Evolutionary conservation across 345 rosid species (phyloP), one percentile per base, ranked within the genome.

Genomic region (Clarkia xantiana): DNA sequence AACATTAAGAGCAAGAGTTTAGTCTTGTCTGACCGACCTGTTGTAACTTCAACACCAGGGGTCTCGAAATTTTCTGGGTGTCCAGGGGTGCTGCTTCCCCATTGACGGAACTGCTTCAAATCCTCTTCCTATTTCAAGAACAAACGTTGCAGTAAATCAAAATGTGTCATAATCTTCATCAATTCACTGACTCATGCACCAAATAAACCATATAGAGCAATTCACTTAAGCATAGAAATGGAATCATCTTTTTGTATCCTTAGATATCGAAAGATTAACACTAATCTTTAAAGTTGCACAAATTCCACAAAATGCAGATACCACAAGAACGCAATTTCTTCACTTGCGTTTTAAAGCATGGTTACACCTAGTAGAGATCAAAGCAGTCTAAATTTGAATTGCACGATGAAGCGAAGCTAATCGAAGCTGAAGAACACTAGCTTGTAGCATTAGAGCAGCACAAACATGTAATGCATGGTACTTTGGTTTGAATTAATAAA

Each of bases 11-110:
- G 11, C 36, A 5, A 29, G 0, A 10, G 48, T 10, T 19, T 15
- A 34, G 49, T 51, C 44, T 42, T 47, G 44, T 22, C 76, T 54
- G 45, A 12, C 17, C 17, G 52, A 91, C 98, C 98, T 67, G 98
- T 91, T 14, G 98, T 91, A 56, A 91, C 98, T 72, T 91, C 96
- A 59, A 86, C 67, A 16, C 96, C 96, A 22, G 94, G 96, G 40
- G 98, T 91, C 77, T 86, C 98, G 49, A 91, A 91, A 63, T 91
- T 91, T 79, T 91, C 98, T 2, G 96, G 98, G 65, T 91, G 96
- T 57, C 98, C 98, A 11, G 96, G 98, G 13, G 96, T 91, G 52
- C 7, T 77, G 72, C 98, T 91, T 67, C 72, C 96, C 93, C 87
- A 86, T 15, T 91, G 96, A 53, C 98, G 76, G 67, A 91, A 91